Evolutionary conservation across 306 rosid species (phyloP).

Genomic region (Sechiopsis laciniata): DNA sequence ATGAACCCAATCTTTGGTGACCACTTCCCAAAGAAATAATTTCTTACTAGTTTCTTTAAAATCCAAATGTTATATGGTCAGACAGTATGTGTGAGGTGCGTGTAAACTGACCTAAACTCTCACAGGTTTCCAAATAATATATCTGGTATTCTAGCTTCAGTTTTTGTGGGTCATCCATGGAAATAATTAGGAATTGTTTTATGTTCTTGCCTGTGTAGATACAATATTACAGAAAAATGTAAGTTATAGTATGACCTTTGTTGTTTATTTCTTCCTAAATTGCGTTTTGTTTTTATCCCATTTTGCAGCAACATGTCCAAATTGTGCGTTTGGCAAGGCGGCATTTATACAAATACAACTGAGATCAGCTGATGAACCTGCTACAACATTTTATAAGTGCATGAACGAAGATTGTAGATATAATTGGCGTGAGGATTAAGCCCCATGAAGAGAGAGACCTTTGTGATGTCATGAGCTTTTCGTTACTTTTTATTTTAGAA

Average conservation of each 20-base stretch:
- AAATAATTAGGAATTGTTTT: too few species aligned
- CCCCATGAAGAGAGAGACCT: neutral
- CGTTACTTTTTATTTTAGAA: neutral
- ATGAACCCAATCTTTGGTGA: too few species aligned
- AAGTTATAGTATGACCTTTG: neutral
- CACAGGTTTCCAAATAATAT: too few species aligned
- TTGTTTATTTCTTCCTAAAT: neutral
- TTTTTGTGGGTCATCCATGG: too few species aligned
- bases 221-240: neutral
- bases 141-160: too few species aligned
- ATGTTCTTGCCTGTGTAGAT: too few species aligned
- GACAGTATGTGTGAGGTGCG: too few species aligned
- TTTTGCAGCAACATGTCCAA: slow-evolving; percentile 24
- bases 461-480: neutral
- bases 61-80: too few species aligned
- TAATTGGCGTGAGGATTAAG: slow-evolving; percentile 29
- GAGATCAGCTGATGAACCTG: slow-evolving; percentile 28
- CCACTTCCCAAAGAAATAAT: too few species aligned
- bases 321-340: slow-evolving; percentile 18
- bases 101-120: too few species aligned
- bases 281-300: neutral
- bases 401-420: slow-evolving; percentile 22
- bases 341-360: slow-evolving; percentile 26
- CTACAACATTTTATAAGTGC: slow-evolving; percentile 26
- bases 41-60: too few species aligned